These are phyloP conservation scores for Quercus phellos DNA, from an alignment of 331 rosid species.

Conservation along the genomic window DNA sequence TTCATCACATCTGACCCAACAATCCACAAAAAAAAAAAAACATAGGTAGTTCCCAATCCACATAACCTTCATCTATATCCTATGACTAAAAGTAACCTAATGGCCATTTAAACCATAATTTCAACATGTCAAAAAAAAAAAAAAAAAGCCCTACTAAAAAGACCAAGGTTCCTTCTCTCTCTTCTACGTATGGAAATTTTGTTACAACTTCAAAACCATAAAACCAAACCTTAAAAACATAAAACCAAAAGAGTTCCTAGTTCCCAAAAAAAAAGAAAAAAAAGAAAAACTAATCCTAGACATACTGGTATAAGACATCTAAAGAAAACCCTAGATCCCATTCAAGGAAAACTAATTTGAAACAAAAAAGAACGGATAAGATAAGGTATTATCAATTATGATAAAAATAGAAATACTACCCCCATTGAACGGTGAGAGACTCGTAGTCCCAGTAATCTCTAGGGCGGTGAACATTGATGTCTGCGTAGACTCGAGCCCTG, in stretches of 20 bases:
- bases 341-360: not conserved
- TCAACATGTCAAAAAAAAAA: not conserved
- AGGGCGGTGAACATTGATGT: constrained; percentile 42
- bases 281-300: not conserved
- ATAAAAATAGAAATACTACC: constrained; percentile 12
- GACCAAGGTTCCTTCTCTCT: not conserved
- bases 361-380: not conserved
- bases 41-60: not conserved
- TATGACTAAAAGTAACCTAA: not conserved
- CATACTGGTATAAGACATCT: not conserved
- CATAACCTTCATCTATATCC: not conserved
- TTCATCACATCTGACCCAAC: not conserved
- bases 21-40: not conserved
- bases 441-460: constrained; percentile 56
- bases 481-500: constrained; percentile 44
- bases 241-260: not conserved
- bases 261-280: not conserved
- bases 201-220: not conserved
- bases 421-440: constrained; percentile 42
- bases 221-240: not conserved
- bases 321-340: not conserved
- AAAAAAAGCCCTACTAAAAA: too few relatives aligned
- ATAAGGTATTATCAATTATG: not conserved
- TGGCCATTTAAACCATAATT: not conserved
- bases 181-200: not conserved